phyloP scores from a whole-genome alignment of 805 yeast genomes.

The Dipodascus geniculatus region DNA sequence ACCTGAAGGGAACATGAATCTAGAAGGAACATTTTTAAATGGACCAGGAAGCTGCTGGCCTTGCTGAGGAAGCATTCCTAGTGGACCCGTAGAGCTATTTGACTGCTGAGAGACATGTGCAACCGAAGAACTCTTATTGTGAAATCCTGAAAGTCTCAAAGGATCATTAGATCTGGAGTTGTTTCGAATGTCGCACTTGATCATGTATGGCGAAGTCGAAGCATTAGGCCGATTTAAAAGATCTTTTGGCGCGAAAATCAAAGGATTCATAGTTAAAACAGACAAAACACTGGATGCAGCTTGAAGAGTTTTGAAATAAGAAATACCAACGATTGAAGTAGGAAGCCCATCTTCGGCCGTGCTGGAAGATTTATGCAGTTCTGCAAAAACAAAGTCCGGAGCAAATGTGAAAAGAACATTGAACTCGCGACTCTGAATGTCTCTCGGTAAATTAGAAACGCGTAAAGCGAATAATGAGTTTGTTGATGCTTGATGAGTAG shows the following conservation, averaged over 20 bases:
- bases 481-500: not conserved
- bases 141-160: not conserved
- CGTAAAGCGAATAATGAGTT: not conserved
- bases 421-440: not conserved
- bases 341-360: conserved; percentile 14
- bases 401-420: not conserved
- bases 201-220: conserved; percentile 3
- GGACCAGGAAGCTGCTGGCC: conserved; percentile 1
- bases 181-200: conserved; percentile 1
- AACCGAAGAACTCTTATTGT: not conserved
- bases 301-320: conserved; percentile 11
- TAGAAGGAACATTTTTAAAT: not conserved
- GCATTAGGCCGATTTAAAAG: conserved; percentile 4
- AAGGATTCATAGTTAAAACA: conserved; percentile 14
- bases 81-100: not conserved
- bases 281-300: not conserved
- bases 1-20: conserved; percentile 2
- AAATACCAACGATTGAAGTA: conserved; percentile 9
- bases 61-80: conserved; percentile 1
- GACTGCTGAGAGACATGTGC: not conserved
- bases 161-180: not conserved
- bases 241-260: conserved; percentile 8
- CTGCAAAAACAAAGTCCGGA: not conserved
- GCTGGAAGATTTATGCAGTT: not conserved
- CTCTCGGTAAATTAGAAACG: not conserved